phyloP scores from a whole-genome alignment of 2,329 filamentous ascomycete genomes.

The Trichophyton verrucosum region DNA sequence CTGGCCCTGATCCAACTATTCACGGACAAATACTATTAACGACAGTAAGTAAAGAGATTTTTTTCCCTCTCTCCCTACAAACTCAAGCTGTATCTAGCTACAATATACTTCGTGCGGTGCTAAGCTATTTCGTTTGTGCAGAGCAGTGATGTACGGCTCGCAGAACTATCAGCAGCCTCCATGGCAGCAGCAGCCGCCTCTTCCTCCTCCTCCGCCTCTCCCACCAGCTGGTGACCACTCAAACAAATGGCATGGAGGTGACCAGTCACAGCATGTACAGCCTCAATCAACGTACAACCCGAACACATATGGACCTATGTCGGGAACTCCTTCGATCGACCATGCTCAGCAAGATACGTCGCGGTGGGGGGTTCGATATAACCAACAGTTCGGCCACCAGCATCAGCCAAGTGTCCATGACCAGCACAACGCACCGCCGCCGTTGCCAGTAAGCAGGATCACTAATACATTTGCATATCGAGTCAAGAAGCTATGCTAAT shows the following conservation, averaged over 20 bases:
- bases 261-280: constrained; percentile 13
- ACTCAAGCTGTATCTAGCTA: neutral
- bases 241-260: constrained; percentile 31
- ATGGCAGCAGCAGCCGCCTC: constrained; percentile 22
- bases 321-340: constrained; percentile 11
- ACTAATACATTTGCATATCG: neutral
- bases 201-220: constrained; percentile 13
- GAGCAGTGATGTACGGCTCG: constrained; percentile 25
- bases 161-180: constrained; percentile 24
- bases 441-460: constrained; percentile 24
- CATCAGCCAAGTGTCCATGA: constrained; percentile 9
- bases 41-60: neutral
- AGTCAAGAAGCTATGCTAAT: neutral
- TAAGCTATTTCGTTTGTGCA: neutral
- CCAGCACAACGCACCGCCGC: constrained; percentile 20
- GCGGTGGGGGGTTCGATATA: constrained; percentile 35
- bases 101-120: neutral
- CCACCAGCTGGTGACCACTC: constrained; percentile 15
- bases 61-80: too few relatives aligned
- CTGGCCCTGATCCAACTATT: neutral
- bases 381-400: constrained; percentile 14
- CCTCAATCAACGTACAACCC: constrained; percentile 22
- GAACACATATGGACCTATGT: constrained; percentile 26
- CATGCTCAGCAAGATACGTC: constrained; percentile 21
- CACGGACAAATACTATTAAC: neutral